These are phyloP conservation scores for Pigoraptor vietnamica DNA, from an alignment of 78 protist genomes.

Conservation along the genomic window DNA sequence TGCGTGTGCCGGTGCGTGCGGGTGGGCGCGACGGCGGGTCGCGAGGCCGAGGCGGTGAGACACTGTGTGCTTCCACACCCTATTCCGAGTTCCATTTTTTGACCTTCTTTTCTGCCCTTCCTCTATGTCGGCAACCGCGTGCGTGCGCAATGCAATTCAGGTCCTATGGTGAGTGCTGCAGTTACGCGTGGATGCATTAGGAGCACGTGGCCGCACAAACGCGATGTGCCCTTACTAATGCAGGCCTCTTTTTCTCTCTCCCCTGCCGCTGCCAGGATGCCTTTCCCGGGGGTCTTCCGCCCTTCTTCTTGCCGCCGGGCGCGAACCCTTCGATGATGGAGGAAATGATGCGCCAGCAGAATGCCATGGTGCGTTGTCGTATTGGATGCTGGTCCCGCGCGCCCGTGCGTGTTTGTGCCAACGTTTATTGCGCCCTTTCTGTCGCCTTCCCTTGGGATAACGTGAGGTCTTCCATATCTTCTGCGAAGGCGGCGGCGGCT, in stretches of 20 bases:
- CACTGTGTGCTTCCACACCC: too few relatives aligned
- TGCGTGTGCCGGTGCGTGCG: not conserved
- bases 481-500: too few relatives aligned
- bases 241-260: not conserved
- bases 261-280: not conserved
- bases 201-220: not conserved
- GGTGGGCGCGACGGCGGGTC: not conserved
- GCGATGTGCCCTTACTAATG: not conserved
- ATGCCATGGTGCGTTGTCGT: not conserved
- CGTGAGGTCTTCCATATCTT: too few relatives aligned
- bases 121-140: too few relatives aligned
- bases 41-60: not conserved
- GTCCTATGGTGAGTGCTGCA: too few relatives aligned
- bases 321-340: not conserved
- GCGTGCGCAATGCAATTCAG: too few relatives aligned
- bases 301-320: not conserved
- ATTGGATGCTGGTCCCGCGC: too few relatives aligned
- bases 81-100: too few relatives aligned
- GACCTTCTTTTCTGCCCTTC: too few relatives aligned
- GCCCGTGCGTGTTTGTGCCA: not conserved
- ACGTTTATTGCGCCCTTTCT: too few relatives aligned
- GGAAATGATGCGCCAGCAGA: not conserved
- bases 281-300: not conserved
- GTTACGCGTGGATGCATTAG: too few relatives aligned
- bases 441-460: too few relatives aligned